Evolutionary conservation across 192 early-diverging fungal genomes (phyloP), one percentile per base, ranked within the genome.

Genomic region (Rhizophagus prolifer): DNA sequence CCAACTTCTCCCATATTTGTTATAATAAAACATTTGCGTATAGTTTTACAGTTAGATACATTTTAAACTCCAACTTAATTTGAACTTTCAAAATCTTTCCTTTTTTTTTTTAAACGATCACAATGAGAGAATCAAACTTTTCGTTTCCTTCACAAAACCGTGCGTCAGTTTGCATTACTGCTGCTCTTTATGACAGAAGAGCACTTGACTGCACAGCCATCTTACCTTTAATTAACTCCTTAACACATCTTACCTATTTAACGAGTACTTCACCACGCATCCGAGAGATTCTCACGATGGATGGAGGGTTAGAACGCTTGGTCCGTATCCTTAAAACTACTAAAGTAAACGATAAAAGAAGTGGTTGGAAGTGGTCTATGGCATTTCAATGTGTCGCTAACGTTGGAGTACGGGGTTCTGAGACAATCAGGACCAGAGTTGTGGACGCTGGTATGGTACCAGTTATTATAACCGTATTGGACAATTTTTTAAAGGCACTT

Each of bases 191-290:
- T 81, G 96, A 98, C 84, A 91, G 96, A 79, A 92, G 96, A 78
- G 96, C 95, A n/a, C 88, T 98, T n/a, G 91, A 94, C 80, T 93
- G 92, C 79, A 94, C 95, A 7, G 95, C 94, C 80, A 90, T 90
- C 58, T 84, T 94, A 76, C 90, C 95, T 38, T 88, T 98, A 68
- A 90, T 94, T 78, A 94, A 94, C 77, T 95, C 95, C 25, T 88
- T 98, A 13, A 92, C 91, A 41, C 92, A 97, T 81, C 89, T 98
- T 64, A 89, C 90, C 31, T 95, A 96, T 80, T 86, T 97, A 79
- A 96, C 95, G 0, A 88, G 90, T 58, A 91, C 92, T 34, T 91
- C 91, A 14, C 90, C 93, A 23, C 89, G 92, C 25, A 93, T 97
- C 31, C 91, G 94, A 58, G 88, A 90, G 47, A 90, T 94, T 58